A percentile compares a stretch with the other conserved stretches of the same genome.
phyloP scores from a whole-genome alignment of 2,329 filamentous ascomycete species.

The Aspergillus vadensis region DNA sequence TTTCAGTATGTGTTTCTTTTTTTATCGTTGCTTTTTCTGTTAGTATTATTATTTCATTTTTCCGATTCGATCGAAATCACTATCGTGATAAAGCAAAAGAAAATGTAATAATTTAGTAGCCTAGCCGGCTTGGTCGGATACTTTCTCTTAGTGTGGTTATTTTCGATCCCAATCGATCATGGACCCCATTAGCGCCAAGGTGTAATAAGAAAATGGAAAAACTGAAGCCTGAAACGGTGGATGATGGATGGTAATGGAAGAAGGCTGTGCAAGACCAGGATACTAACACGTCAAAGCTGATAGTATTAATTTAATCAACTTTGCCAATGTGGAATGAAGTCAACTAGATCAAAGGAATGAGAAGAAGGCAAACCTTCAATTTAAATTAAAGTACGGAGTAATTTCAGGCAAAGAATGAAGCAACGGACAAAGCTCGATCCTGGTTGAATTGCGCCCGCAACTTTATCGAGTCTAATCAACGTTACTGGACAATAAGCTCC shows the following conservation, averaged over 20 bases:
- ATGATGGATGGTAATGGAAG: background rate
- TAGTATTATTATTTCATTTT: background rate
- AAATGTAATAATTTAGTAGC: background rate
- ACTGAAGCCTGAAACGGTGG: background rate
- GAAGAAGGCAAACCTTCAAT: slow-evolving; percentile 8
- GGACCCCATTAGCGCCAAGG: background rate
- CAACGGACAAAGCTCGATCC: slow-evolving; percentile 20
- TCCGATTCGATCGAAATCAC: background rate
- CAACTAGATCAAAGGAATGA: too few species aligned
- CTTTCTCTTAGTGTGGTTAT: background rate
- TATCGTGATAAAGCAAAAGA: too few species aligned
- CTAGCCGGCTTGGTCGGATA: background rate
- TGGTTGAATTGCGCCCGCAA: slow-evolving; percentile 16
- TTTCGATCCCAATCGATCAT: background rate
- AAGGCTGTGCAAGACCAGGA: background rate
- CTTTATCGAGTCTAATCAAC: slow-evolving; percentile 19
- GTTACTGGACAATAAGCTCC: slow-evolving; percentile 22
- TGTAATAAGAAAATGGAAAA: background rate
- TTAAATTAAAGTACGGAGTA: background rate
- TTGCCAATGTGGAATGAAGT: too few species aligned
- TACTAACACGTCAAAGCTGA: background rate
- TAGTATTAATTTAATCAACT: too few species aligned
- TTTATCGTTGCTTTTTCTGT: background rate
- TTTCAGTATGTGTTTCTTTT: too few species aligned
- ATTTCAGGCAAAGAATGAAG: slow-evolving; percentile 10